Base-by-base conservation (phyloP, 805 yeast species). In the Starmerella lactis-condensi region DNA sequence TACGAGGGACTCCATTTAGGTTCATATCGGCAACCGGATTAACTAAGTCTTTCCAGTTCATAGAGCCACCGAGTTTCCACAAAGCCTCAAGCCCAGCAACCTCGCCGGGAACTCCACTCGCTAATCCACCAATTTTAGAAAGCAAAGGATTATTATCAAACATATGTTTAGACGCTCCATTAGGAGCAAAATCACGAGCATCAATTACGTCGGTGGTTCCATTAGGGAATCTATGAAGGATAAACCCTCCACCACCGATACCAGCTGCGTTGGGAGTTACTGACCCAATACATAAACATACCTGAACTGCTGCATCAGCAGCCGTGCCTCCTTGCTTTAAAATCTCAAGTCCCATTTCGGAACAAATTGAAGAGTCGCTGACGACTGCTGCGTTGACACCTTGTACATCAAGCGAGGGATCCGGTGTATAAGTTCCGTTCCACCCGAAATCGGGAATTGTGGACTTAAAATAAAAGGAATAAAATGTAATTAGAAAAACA, bases 51-150 rank as follows among this genome's bases (percentile, higher is more conserved):
- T 48, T 48, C 95, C 96, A 85, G 2, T 63, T 44, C 6, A 78
- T 49, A 4, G 59, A 60, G 0, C 91, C 91, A 45, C 72, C 85
- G 10, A 51, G 39, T 19, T 52, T 41, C 51, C 55, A 68, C 24
- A 85, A 56, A 26, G 61, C 65, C 44, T 75, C 69, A n/a, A 82
- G 56, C 0, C 95, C 98, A 36, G 71, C 72, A 29, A 85, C 45
- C 50, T 85, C 96, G 8, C 98, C 98, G 0, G 98, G 98, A 13
- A 76, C 68, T 2, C 70, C 96, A 7, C 72, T 69, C 0, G 94
- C 79, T n/a, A 81, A 56, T 0, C 95, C 98, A 3, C 94, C 95
- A 13, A 72, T 54, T 41, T 67, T 65, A 0, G 91, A 64, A 10
- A 64, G 51, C 20, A 52, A 34, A 11, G 58, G 56, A 17, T 56